Conservation (phyloP, 176 grass and related monocot species). For the Avena sativa region DNA sequence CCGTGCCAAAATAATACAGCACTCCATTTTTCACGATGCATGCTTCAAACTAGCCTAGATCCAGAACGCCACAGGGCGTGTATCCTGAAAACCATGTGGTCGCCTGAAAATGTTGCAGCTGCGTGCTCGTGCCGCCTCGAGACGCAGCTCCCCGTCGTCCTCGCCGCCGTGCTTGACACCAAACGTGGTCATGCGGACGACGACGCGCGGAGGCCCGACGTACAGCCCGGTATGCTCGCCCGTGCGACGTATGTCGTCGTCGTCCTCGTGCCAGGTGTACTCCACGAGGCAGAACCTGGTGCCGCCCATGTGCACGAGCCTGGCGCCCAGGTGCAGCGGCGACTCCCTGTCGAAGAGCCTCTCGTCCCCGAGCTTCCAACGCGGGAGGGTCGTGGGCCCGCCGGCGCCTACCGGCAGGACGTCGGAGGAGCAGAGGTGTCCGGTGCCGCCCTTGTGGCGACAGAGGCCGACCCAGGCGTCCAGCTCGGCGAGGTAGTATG, state of each 20-base stretch:
- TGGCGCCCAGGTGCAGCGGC: background rate
- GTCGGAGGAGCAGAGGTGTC: conserved; percentile 20
- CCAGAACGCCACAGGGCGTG: conserved; percentile 15
- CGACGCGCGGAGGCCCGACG: background rate
- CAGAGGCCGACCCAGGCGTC: conserved; percentile 29
- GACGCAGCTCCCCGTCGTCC: background rate
- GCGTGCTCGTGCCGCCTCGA: background rate
- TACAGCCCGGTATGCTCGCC: background rate
- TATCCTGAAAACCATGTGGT: background rate
- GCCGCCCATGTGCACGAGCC: conserved; percentile 17
- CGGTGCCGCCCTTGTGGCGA: background rate
- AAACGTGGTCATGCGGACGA: conserved; percentile 26
- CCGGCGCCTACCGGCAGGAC: background rate
- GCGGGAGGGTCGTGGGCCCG: background rate
- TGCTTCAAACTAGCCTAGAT: background rate
- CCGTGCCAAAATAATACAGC: no score
- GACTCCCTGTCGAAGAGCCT: background rate
- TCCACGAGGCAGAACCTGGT: conserved; percentile 17
- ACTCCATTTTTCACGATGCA: background rate
- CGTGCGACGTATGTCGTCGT: background rate
- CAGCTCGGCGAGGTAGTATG: conserved; percentile 18
- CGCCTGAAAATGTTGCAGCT: background rate
- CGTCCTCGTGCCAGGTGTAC: background rate
- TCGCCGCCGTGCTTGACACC: background rate
- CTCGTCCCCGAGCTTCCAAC: background rate